Percentiles rank a stretch among this genome's conserved stretches.
These are phyloP conservation scores for Mimosa pudica DNA, from an alignment of 306 rosid species.

Conservation along the genomic window DNA sequence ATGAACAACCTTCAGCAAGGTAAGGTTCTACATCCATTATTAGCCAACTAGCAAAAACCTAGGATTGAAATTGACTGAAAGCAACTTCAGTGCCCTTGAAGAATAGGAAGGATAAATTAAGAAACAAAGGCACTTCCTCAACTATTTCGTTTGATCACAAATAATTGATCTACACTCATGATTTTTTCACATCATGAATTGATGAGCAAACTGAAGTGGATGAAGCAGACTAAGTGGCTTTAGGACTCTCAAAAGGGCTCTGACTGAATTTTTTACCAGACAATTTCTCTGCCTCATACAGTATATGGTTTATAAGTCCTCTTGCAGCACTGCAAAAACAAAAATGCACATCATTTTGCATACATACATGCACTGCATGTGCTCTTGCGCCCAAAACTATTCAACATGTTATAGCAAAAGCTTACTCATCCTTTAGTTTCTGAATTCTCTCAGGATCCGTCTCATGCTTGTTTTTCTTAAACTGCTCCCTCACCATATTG, in stretches of 20 bases:
- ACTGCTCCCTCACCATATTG: slow-evolving; percentile 81
- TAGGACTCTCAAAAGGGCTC: slow-evolving; percentile 41
- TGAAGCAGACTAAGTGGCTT: slow-evolving; percentile 33
- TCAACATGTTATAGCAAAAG: slow-evolving; percentile 32
- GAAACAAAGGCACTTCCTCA: slow-evolving; percentile 9
- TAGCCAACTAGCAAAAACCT: slow-evolving; percentile 6
- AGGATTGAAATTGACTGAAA: slow-evolving; percentile 9
- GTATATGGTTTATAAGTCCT: slow-evolving; percentile 91
- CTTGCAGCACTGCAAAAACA: slow-evolving; percentile 75
- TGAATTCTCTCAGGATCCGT: slow-evolving; percentile 89
- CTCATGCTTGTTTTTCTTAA: slow-evolving; percentile 74
- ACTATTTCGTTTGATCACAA: slow-evolving; percentile 26
- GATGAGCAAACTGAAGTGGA: slow-evolving; percentile 29
- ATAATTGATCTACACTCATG: slow-evolving; percentile 10
- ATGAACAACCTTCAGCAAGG: slow-evolving; percentile 21
- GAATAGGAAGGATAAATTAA: slow-evolving; percentile 25
- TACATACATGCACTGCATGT: slow-evolving; percentile 12
- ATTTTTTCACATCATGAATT: slow-evolving; percentile 29
- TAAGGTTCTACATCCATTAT: slow-evolving; percentile 12
- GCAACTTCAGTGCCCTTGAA: slow-evolving; percentile 40
- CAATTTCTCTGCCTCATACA: slow-evolving; percentile 67
- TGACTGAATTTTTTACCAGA: slow-evolving; percentile 77
- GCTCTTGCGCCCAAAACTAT: neutral
- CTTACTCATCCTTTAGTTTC: slow-evolving; percentile 87
- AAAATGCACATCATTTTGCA: slow-evolving; percentile 20